These are phyloP conservation scores for Trichothecium sympodiale DNA, from an alignment of 2,329 filamentous ascomycete species.

Conservation along the genomic window DNA sequence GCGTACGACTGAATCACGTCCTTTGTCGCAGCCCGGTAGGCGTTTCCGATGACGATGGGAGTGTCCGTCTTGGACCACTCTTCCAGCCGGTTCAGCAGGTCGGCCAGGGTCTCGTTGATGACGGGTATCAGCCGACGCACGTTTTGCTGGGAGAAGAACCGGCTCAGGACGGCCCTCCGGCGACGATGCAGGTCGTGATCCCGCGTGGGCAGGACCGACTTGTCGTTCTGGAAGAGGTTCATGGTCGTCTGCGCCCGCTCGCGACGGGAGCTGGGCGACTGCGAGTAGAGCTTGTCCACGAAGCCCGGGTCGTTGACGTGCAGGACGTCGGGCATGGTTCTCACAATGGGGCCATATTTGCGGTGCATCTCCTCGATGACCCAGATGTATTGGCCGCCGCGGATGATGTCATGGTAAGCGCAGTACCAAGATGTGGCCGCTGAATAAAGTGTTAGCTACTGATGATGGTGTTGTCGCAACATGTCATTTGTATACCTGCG, in stretches of 20 bases:
- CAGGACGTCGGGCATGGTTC: slow-evolving; percentile 12
- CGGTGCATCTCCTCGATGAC: slow-evolving; percentile 19
- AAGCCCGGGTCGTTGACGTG: slow-evolving; percentile 12
- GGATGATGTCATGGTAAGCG: slow-evolving; percentile 17
- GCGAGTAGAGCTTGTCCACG: slow-evolving; percentile 9
- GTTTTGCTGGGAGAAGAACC: slow-evolving; percentile 13
- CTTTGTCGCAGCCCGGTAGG: slow-evolving; percentile 8
- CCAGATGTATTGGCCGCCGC: slow-evolving; percentile 14
- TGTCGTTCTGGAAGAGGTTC: slow-evolving; percentile 1
- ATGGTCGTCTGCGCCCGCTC: slow-evolving; percentile 8
- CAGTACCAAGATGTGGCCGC: slow-evolving; percentile 17
- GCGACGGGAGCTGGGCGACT: slow-evolving; percentile 3
- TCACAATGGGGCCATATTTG: slow-evolving; percentile 16
- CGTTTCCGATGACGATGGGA: slow-evolving; percentile 3
- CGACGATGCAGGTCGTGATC: slow-evolving; percentile 13
- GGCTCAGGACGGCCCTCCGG: slow-evolving; percentile 11
- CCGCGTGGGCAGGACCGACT: slow-evolving; percentile 9
- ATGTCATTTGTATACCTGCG: too few species aligned
- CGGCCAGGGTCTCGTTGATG: slow-evolving; percentile 7
- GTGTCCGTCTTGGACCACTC: slow-evolving; percentile 5
- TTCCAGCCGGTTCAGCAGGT: slow-evolving; percentile 4
- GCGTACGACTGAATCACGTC: slow-evolving; percentile 11
- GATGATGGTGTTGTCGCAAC: too few species aligned
- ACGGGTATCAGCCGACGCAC: slow-evolving; percentile 7
- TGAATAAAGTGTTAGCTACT: slow-evolving; percentile 3